phyloP scores from a whole-genome alignment of 2,329 filamentous ascomycete genomes.

The Exophiala bonariae region DNA sequence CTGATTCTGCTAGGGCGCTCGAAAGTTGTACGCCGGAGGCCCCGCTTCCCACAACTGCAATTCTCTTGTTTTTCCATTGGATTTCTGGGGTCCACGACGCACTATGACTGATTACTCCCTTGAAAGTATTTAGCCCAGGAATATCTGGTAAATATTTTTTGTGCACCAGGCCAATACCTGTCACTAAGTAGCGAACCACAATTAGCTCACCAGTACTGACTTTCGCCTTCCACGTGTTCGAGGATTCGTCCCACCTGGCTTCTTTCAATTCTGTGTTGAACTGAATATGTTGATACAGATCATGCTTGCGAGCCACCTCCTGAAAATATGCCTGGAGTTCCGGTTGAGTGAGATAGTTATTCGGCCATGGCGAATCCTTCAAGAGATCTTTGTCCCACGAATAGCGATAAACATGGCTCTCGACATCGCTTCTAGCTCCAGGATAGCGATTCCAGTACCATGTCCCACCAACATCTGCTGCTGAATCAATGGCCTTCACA shows the following conservation, averaged over 20 bases:
- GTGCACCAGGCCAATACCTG: slow-evolving; percentile 52
- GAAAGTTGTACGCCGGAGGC: slow-evolving; percentile 64
- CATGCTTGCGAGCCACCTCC: slow-evolving; percentile 45
- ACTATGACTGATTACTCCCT: slow-evolving; percentile 59
- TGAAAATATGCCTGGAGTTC: slow-evolving; percentile 49
- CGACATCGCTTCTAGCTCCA: slow-evolving; percentile 41
- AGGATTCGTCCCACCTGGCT: slow-evolving; percentile 39
- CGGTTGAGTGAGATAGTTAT: slow-evolving; percentile 34
- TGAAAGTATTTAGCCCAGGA: slow-evolving; percentile 58
- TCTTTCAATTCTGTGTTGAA: slow-evolving; percentile 45
- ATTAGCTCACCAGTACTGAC: slow-evolving; percentile 38
- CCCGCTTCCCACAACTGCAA: slow-evolving; percentile 65
- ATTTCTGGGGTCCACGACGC: slow-evolving; percentile 57
- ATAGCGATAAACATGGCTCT: slow-evolving; percentile 49
- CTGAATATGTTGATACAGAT: slow-evolving; percentile 43
- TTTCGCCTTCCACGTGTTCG: slow-evolving; percentile 45
- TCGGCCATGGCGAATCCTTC: slow-evolving; percentile 31
- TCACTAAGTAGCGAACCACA: slow-evolving; percentile 44
- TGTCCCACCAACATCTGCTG: slow-evolving; percentile 39
- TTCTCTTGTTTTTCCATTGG: slow-evolving; percentile 56
- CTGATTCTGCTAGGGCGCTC: slow-evolving; percentile 58
- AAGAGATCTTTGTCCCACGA: slow-evolving; percentile 45
- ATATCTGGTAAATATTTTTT: slow-evolving; percentile 61
- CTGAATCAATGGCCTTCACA: slow-evolving; percentile 53
- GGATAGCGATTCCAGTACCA: slow-evolving; percentile 40